Percentiles rank a stretch among this genome's conserved stretches.
These are phyloP conservation scores for Fusarium dimerum DNA, from an alignment of 2,329 filamentous ascomycete genomes.

Conservation along the genomic window DNA sequence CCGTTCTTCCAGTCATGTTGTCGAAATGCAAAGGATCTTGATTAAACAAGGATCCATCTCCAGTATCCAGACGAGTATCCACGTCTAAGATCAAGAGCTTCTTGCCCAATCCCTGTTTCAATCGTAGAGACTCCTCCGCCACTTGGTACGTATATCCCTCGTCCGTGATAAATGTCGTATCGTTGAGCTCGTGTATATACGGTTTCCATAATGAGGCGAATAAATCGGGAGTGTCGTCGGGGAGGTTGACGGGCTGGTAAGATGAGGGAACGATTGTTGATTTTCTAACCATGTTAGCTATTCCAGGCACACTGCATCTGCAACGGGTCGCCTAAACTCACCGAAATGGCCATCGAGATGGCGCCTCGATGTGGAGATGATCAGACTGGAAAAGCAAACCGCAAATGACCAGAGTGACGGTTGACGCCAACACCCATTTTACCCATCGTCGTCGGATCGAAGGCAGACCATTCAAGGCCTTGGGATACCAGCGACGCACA, in stretches of 20 bases:
- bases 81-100: conserved; percentile 22
- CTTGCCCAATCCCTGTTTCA: conserved; percentile 16
- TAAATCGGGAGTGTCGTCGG: background rate
- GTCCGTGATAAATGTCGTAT: background rate
- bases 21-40: conserved; percentile 9
- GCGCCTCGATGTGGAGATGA: background rate
- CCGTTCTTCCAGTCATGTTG: conserved; percentile 20
- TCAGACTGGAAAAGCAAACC: background rate
- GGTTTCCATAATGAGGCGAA: background rate
- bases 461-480: background rate
- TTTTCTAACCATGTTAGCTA: background rate
- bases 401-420: background rate
- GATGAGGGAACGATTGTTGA: background rate
- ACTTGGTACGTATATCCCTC: conserved; percentile 21
- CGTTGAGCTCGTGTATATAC: background rate
- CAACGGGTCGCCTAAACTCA: background rate
- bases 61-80: conserved; percentile 15
- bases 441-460: background rate
- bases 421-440: background rate
- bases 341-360: background rate
- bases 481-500: background rate
- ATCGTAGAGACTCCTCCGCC: conserved; percentile 5
- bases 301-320: too few species aligned
- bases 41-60: conserved; percentile 17
- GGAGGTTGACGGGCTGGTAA: background rate